These are phyloP conservation scores for Viola pubescens DNA, from an alignment of 441 rosid genomes.

Conservation along the genomic window DNA sequence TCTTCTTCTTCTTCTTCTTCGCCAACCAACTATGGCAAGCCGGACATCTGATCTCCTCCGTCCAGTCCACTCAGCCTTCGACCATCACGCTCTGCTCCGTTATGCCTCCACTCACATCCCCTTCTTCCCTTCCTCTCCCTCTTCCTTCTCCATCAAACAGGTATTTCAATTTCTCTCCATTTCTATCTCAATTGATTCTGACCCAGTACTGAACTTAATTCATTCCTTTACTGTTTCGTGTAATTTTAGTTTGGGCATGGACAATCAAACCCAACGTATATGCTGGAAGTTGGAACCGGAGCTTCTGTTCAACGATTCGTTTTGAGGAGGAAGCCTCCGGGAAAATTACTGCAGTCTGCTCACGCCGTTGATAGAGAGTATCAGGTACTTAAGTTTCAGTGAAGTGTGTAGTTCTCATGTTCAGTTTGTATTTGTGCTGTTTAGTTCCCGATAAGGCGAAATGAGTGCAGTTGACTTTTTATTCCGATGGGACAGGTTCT, in stretches of 20 bases:
- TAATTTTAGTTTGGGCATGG: constrained; percentile 76
- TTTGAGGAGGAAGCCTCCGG: constrained; percentile 89
- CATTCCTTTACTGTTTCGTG: neutral
- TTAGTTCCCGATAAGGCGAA: neutral
- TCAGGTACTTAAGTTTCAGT: constrained; percentile 36
- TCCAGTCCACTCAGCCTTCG: constrained; percentile 48
- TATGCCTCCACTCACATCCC: constrained; percentile 53
- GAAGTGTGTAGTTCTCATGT: neutral
- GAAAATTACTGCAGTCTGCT: constrained; percentile 72
- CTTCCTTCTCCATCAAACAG: constrained; percentile 34
- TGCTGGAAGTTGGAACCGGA: constrained; percentile 54
- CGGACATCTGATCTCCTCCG: constrained; percentile 49
- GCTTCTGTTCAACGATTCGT: constrained; percentile 57
- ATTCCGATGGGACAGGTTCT: constrained; percentile 44
- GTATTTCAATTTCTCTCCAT: constrained; percentile 16
- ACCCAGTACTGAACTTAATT: no score
- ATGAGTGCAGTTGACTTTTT: neutral
- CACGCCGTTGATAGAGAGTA: constrained; percentile 91
- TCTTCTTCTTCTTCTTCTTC: neutral
- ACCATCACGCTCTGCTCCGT: constrained; percentile 52
- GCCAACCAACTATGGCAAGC: constrained; percentile 35
- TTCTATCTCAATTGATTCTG: neutral
- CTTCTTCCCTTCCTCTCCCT: constrained; percentile 44
- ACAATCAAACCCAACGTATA: constrained; percentile 87
- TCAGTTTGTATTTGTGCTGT: neutral